A percentile compares a stretch with the other conserved stretches of the same genome.
These are phyloP conservation scores for Phellopilus nigrolimitatus DNA, from an alignment of 1,284 basidiomycete species.

Conservation along the genomic window DNA sequence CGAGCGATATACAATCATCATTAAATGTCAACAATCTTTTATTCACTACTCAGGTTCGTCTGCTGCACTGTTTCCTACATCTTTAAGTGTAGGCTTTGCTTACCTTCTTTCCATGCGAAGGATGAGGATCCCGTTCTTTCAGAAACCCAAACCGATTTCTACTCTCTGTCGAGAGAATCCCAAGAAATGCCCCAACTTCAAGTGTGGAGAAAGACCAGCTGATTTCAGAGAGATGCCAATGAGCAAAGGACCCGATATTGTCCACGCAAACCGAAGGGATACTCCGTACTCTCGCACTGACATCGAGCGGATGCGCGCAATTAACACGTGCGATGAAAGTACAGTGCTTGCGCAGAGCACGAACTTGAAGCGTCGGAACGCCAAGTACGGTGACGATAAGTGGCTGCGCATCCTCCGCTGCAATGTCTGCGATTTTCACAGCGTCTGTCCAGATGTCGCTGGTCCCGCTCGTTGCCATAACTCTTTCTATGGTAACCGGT, in stretches of 20 bases:
- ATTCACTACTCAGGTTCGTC: too few relatives aligned
- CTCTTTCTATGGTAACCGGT: neutral
- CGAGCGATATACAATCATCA: too few relatives aligned
- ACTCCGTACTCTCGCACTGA: neutral
- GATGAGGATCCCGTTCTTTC: too few relatives aligned
- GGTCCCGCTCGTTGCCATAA: slow-evolving; percentile 3
- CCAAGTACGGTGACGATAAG: neutral
- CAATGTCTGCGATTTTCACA: slow-evolving; percentile 5
- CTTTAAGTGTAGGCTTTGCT: too few relatives aligned
- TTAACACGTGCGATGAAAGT: neutral
- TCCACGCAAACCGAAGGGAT: neutral
- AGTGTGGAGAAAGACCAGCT: neutral
- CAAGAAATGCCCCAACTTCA: neutral
- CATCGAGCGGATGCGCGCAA: neutral
- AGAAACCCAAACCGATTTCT: too few relatives aligned
- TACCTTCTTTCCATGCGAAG: too few relatives aligned
- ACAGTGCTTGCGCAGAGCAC: neutral
- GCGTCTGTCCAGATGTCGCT: neutral
- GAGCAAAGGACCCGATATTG: neutral
- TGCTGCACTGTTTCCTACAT: too few relatives aligned
- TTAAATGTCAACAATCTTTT: too few relatives aligned
- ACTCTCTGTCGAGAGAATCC: neutral
- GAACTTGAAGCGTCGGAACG: slow-evolving; percentile 1
- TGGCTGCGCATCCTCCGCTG: slow-evolving; percentile 8
- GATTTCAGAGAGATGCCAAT: neutral